Evolutionary conservation across 192 early-diverging fungal species (phyloP), one percentile per base, ranked within the genome.

Genomic region (Lobulomyces angularis): DNA sequence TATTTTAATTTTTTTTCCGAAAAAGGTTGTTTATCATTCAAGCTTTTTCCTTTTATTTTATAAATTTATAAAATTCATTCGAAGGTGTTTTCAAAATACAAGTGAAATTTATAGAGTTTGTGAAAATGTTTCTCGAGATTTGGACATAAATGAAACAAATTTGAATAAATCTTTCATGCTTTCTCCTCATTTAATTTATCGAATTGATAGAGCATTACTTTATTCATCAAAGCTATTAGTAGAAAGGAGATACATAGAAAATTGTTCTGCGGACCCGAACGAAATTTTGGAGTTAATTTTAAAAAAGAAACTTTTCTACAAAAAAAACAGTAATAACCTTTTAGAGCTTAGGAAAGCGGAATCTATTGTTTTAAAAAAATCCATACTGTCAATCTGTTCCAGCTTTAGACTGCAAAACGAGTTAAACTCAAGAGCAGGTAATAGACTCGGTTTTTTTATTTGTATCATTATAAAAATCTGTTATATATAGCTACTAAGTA

Each of bases 271-370:
- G n/a, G 51, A 64, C 24, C 35, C 74, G 5, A 58, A 69, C n/a
- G 50, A 61, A 35, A 41, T 72, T 17, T 50, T 67, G 5, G 46
- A 54, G 11, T 44, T 56, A 12, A 66, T 82, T 14, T 54, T 77
- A 1, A 35, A 35, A 6, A 77, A 72, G 45, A 82, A 82, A 37
- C 55, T 50, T 8, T 82, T 82, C 43, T 72, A 69, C 2, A 42
- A 45, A 4, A 41, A 39, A 25, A 67, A 59, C n/a, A 53, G 52
- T 12, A 48, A 52, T 1, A 21, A 24, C 0, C 2, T 8, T 11
- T 33, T 30, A 29, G 43, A 31, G 35, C 31, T 39, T 36, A 34
- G 33, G 21, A 2, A 35, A 22, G 19, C 55, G 74, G 73, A 73
- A 33, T 67, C 69, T 6, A 39, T 55, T 30, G 58, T 79, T 16